Percentiles rank a stretch among this genome's conserved stretches.
Conservation (phyloP, 257 asterid species). For the Salvia miltiorrhiza region DNA sequence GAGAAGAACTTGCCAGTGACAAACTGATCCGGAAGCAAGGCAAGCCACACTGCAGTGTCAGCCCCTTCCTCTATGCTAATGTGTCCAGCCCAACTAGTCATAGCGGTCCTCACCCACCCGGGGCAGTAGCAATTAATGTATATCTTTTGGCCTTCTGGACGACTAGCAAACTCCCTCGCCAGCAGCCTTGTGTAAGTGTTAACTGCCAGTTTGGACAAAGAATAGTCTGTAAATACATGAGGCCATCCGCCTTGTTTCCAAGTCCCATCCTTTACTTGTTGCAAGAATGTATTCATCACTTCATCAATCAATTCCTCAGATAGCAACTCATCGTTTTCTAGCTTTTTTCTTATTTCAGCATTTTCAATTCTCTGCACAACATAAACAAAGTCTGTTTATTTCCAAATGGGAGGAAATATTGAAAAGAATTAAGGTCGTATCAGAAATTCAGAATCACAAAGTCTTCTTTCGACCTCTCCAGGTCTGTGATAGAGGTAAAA, state of each 20-base stretch:
- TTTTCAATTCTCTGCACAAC: slow-evolving; percentile 48
- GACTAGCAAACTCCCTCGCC: slow-evolving; percentile 35
- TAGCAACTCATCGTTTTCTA: slow-evolving; percentile 59
- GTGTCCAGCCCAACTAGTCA: slow-evolving; percentile 73
- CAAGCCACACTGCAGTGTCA: slow-evolving; percentile 70
- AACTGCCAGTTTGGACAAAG: slow-evolving; percentile 56
- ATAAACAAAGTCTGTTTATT: not conserved
- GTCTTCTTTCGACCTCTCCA: not conserved
- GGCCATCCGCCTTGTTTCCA: slow-evolving; percentile 69
- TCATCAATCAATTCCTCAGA: slow-evolving; percentile 71
- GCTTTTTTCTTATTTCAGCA: slow-evolving; percentile 52
- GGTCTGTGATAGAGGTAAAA: too few species aligned
- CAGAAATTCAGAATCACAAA: not conserved
- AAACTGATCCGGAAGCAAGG: slow-evolving; percentile 52
- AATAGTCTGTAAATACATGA: slow-evolving; percentile 55
- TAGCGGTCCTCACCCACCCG: slow-evolving; percentile 68
- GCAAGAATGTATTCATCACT: slow-evolving; percentile 38
- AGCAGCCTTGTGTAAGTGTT: slow-evolving; percentile 54
- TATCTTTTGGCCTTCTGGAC: slow-evolving; percentile 53
- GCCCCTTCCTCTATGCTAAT: slow-evolving; percentile 66
- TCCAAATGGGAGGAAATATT: not conserved
- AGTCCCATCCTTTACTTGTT: slow-evolving; percentile 54
- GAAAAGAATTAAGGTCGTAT: not conserved
- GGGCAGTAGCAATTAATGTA: slow-evolving; percentile 61
- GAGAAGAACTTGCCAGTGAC: slow-evolving; percentile 55